Conservation (phyloP, 2,329 filamentous ascomycete genomes). For the Cladosporium austrohemisphaericum region DNA sequence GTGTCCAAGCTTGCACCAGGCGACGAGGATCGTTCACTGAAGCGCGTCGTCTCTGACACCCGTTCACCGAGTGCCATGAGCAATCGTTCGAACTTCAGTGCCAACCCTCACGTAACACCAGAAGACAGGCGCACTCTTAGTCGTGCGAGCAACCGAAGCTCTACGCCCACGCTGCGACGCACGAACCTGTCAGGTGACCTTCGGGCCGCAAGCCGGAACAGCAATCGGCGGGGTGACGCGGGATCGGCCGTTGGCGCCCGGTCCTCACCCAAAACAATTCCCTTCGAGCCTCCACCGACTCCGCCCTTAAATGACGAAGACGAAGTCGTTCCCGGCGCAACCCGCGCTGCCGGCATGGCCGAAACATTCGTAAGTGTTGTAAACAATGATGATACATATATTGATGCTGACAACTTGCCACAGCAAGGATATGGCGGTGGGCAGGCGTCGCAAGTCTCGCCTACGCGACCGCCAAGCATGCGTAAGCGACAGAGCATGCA, state of each 20-base stretch:
- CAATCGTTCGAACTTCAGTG: slow-evolving; percentile 42
- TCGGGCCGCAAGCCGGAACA: slow-evolving; percentile 57
- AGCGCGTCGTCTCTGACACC: slow-evolving; percentile 27
- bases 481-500: slow-evolving; percentile 97
- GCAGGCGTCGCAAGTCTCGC: slow-evolving; percentile 75
- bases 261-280: slow-evolving; percentile 36
- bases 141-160: slow-evolving; percentile 52
- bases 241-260: slow-evolving; percentile 36
- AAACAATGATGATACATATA: slow-evolving; percentile 9
- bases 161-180: slow-evolving; percentile 68
- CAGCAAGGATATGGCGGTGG: slow-evolving; percentile 94
- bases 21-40: slow-evolving; percentile 41
- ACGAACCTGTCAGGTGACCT: slow-evolving; percentile 72
- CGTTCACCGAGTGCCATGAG: slow-evolving; percentile 43
- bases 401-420: slow-evolving; percentile 25
- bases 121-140: slow-evolving; percentile 60
- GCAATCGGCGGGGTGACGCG: slow-evolving; percentile 47
- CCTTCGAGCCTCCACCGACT: slow-evolving; percentile 42
- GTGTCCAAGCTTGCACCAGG: slow-evolving; percentile 39
- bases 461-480: slow-evolving; percentile 90
- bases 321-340: slow-evolving; percentile 81
- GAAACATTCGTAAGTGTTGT: slow-evolving; percentile 81
- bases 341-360: slow-evolving; percentile 78
- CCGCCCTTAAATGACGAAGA: slow-evolving; percentile 61
- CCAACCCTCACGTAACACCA: slow-evolving; percentile 39